Evolutionary conservation across 2,329 filamentous ascomycete species (phyloP), one percentile per base, ranked within the genome.

Genomic region (Hirsutella minnesotensis): DNA sequence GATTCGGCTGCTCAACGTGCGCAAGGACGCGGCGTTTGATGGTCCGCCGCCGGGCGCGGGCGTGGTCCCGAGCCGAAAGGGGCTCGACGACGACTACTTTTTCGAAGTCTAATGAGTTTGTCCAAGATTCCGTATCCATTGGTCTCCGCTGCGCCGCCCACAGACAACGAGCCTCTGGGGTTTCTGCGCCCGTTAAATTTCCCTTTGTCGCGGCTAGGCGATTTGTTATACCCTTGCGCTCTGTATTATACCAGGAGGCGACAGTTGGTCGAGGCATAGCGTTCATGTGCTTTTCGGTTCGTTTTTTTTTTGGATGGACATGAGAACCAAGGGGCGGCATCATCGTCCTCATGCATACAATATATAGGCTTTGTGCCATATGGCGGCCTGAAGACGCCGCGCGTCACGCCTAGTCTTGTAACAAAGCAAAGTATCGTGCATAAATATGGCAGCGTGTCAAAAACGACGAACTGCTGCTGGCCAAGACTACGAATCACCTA

Each of bases 51-150:
- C 73, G n/a, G 84, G 83, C 34, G 79, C 79, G 5, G 86, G 86
- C 13, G 71, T 77, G 44, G 78, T 95, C 49, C 90, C 92, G 3
- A 84, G 79, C 55, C 71, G 92, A 42, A 84, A 92, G 53, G 89
- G 86, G 1, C 61, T 96, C 51, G 86, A 95, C 60, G 87, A 94
- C 51, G 83, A 95, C 60, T 98, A 94, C 61, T 95, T 83, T 65
- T 96, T 94, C 65, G 86, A 90, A 60, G 72, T 85, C 36, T 84
- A 48, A 44, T 18, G 2, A 22, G 13, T 16, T 24, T 27, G 15
- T 7, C 7, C 24, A 27, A 12, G 7, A 7, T 27, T 12, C 12
- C 7, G 24, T 27, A 27, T 27, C 24, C n/a, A n/a, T n/a, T n/a
- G n/a, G 12, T 27, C 12, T 27, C 24, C 12, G 7, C 24, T 27